Conservation (phyloP, 2,329 filamentous ascomycete species). For the Mycosphaerella sp. region DNA sequence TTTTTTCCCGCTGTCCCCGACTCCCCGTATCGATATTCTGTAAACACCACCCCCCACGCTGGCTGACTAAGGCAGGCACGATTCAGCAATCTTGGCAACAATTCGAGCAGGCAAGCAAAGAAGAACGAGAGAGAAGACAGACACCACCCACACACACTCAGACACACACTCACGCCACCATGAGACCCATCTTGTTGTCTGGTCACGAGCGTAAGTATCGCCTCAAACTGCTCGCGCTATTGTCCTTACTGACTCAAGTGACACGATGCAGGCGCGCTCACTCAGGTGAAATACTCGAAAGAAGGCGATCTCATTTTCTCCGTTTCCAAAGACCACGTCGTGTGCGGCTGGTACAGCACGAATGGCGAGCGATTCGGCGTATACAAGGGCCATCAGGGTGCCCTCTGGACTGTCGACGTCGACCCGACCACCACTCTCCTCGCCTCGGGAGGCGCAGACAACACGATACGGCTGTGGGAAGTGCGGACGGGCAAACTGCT, state of each 20-base stretch:
- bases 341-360: slow-evolving; percentile 94
- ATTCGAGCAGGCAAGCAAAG: too few species aligned
- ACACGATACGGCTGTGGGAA: slow-evolving; percentile 97
- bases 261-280: slow-evolving; percentile 12
- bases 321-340: slow-evolving; percentile 89
- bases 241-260: not conserved
- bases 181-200: slow-evolving; percentile 94
- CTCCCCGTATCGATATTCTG: too few species aligned
- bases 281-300: slow-evolving; percentile 63
- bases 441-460: slow-evolving; percentile 93
- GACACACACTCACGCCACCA: slow-evolving; percentile 46
- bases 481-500: slow-evolving; percentile 85
- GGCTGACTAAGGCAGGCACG: too few species aligned
- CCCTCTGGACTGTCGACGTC: slow-evolving; percentile 97
- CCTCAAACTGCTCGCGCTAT: too few species aligned
- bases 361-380: slow-evolving; percentile 97
- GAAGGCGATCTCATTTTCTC: slow-evolving; percentile 98
- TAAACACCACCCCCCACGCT: too few species aligned
- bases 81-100: too few species aligned
- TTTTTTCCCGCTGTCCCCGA: too few species aligned
- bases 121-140: too few species aligned
- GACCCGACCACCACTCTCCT: slow-evolving; percentile 87
- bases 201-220: slow-evolving; percentile 59
- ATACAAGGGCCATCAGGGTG: slow-evolving; percentile 94
- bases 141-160: slow-evolving; percentile 1